Base-by-base conservation (phyloP, 169 alveolate species). In the Eimeria sp. region DNA sequence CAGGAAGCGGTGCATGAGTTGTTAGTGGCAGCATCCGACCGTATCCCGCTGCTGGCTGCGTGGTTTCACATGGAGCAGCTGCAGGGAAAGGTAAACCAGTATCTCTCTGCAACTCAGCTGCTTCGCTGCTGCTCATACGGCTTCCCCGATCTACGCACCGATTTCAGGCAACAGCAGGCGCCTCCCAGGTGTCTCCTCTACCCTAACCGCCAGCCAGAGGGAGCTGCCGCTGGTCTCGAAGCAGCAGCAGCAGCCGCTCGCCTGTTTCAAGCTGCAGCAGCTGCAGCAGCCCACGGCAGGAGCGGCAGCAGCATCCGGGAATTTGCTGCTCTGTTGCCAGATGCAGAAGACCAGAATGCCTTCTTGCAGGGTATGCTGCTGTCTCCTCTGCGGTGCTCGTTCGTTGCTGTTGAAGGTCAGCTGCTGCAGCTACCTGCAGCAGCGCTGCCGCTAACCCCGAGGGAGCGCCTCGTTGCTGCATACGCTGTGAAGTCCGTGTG, bases 111-210 rank as follows among this genome's bases (percentile, higher is more conserved):
- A 13, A 61, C 75, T 3, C 27, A 65, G 47, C 80, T 84, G 61
- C 92, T 84, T 51, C 92, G 78, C 58, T 84, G 92, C 78, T 84
- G 92, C 92, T 27, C 54, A 58, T 84, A 34, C n/a, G 92, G 92
- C 47, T 84, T 58, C 47, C 92, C 92, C 22, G 92, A 84, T 20
- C 49, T 84, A 4, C 92, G 92, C 47, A 58, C 92, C 25, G 80
- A 84, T 67, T 84, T 84, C 57, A 6, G 45, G 61, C 92, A 58
- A 45, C 92, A 84, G 92, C 92, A 34, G 4, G 49, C 73, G 18
- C 34, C 58, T 13, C 92, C 92, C 54, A 84, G 47, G 78, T 84
- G 92, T 61, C 92, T 84, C 70, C 92, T 84, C 18, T 61, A 61
- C 61, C 61, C 51, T 6, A 84, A 9, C 25, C 92, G 61, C 3